phyloP scores from a whole-genome alignment of 2,329 filamentous ascomycete species.

The Cladosporium sp. region DNA sequence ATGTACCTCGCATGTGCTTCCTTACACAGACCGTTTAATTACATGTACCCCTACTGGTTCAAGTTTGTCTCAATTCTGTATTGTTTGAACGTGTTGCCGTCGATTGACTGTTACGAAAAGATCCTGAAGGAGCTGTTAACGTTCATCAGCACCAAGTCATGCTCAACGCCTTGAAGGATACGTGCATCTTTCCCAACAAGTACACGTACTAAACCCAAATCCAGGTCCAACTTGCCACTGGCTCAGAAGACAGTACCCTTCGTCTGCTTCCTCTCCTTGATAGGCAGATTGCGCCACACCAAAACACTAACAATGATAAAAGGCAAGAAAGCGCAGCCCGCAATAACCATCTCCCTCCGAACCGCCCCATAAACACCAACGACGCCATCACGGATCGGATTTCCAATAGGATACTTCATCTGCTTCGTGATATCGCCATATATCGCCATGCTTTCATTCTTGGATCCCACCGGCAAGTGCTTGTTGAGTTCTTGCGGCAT shows the following conservation, averaged over 20 bases:
- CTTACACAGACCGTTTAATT: too few relatives aligned
- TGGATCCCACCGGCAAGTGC: constrained; percentile 36
- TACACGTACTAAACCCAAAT: not conserved
- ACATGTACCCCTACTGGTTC: too few relatives aligned
- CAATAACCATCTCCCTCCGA: constrained; percentile 10
- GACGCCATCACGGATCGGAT: constrained; percentile 45
- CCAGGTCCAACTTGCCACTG: not conserved
- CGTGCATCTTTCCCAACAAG: too few relatives aligned
- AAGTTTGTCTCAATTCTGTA: too few relatives aligned
- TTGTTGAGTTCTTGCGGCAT: constrained; percentile 5
- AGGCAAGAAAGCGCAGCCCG: not conserved
- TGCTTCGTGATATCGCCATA: constrained; percentile 39
- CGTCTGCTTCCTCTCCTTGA: not conserved
- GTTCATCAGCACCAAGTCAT: too few relatives aligned
- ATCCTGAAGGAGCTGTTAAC: too few relatives aligned
- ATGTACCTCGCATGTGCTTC: too few relatives aligned
- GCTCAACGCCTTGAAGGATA: too few relatives aligned
- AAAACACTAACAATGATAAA: not conserved
- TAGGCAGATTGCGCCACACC: not conserved
- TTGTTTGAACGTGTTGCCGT: too few relatives aligned
- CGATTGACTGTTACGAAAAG: too few relatives aligned
- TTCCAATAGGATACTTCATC: constrained; percentile 43
- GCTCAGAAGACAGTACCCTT: not conserved
- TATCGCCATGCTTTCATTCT: constrained; percentile 33
- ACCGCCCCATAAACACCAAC: constrained; percentile 43